Evolutionary conservation across 306 rosid genomes (phyloP), one percentile per base, ranked within the genome.

Genomic region (Trichosanthes truncata): DNA sequence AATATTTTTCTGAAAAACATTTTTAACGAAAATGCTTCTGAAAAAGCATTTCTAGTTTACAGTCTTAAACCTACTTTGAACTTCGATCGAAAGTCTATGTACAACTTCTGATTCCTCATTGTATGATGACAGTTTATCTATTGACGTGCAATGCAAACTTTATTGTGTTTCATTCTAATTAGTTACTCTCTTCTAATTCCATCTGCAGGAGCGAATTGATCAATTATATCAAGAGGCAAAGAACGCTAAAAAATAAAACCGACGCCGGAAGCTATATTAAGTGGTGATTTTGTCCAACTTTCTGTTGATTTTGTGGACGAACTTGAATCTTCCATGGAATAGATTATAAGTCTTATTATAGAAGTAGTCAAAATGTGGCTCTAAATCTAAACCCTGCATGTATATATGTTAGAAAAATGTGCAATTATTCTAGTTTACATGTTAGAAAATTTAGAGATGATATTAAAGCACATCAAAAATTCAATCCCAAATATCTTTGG

Each of bases 151-250:
- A 25, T 26, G 21, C 1, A 1, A 41, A 25, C 18, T 71, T 13
- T 7, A 35, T 18, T 17, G 6, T 52, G 79, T 55, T 29, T 51
- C 41, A 52, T 53, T 40, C 29, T 20, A 5, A 53, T 35, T 76
- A 21, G 13, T 52, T 36, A 13, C 35, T 77, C 68, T 77, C 79
- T 35, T 68, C 69, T 9, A 61, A 73, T 78, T 48, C 65, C 40
- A 77, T 85, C 66, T 81, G 81, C 91, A 95, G 97, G 90, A 90
- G 20, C 83, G 65, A 7, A 78, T 92, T 33, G 98, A 90, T 80
- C 81, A 84, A 74, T 76, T 95, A 45, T 91, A 92, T 81, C 73
- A 67, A 59, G 97, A 95, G 83, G 96, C 88, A 71, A 92, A 88
- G 84, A 89, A 82, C 71, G 55, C 78, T 46, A 82, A 41, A 53